Evolutionary conservation across 2,329 filamentous ascomycete species (phyloP).

Genomic region (Diaporthe amygdali): DNA sequence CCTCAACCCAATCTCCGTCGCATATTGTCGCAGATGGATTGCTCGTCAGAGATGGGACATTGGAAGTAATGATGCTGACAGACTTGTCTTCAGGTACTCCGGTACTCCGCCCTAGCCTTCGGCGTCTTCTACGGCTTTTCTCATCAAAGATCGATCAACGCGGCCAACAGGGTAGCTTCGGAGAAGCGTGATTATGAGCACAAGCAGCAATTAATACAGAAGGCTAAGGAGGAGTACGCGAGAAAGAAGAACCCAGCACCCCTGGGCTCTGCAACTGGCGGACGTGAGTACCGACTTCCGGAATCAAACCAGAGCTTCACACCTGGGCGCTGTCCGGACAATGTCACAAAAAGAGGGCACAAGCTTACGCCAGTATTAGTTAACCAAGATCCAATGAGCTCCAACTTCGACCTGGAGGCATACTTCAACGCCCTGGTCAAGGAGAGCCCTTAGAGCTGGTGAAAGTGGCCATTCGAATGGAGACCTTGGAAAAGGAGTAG

Average conservation of each 20-base stretch:
- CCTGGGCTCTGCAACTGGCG: constrained; percentile 36
- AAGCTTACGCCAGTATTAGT: constrained; percentile 38
- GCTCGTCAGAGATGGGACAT: not conserved
- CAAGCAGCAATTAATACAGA: constrained; percentile 88
- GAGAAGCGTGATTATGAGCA: constrained; percentile 85
- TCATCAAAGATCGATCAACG: constrained; percentile 83
- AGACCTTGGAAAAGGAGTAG: not conserved
- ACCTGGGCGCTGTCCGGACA: constrained; percentile 28
- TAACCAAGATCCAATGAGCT: constrained; percentile 71
- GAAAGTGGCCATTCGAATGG: constrained; percentile 31
- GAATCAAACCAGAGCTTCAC: not conserved
- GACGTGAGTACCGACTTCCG: constrained; percentile 34
- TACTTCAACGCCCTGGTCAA: constrained; percentile 70
- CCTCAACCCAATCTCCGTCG: constrained; percentile 27
- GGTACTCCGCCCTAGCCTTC: constrained; percentile 91
- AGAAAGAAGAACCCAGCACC: constrained; percentile 69
- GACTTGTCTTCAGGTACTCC: constrained; percentile 77
- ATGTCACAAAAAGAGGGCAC: constrained; percentile 17
- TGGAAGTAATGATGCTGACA: constrained; percentile 5
- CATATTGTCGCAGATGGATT: not conserved
- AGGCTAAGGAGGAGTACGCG: constrained; percentile 89
- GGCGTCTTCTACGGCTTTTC: constrained; percentile 96
- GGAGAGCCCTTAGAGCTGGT: constrained; percentile 52
- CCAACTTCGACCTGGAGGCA: constrained; percentile 93
- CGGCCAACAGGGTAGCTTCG: constrained; percentile 72